phyloP scores from a whole-genome alignment of 2,329 filamentous ascomycete genomes.

The Verticillium dahliae region DNA sequence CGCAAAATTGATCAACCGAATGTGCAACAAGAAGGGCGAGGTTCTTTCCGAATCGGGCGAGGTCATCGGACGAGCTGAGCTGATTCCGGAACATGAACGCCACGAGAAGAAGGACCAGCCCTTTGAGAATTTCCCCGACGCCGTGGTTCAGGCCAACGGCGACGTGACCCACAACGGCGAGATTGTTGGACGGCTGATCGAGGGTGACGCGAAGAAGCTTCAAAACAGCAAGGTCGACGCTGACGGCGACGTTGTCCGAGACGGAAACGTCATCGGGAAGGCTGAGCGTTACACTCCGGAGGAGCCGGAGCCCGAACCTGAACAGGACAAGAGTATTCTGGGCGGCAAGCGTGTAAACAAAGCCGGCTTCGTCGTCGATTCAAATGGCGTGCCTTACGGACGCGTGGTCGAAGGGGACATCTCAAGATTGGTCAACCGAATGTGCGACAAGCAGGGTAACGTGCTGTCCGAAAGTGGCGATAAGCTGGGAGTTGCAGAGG shows the following conservation, averaged over 20 bases:
- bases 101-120: constrained; percentile 33
- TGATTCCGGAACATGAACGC: constrained; percentile 50
- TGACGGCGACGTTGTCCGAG: constrained; percentile 63
- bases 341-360: constrained; percentile 69
- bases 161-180: constrained; percentile 43
- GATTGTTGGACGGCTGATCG: constrained; percentile 53
- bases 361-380: constrained; percentile 55
- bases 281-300: constrained; percentile 61
- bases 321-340: constrained; percentile 52
- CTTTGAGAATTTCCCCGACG: constrained; percentile 26
- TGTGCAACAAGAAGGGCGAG: constrained; percentile 58
- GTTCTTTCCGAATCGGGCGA: constrained; percentile 67
- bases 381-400: constrained; percentile 49
- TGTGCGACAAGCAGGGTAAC: constrained; percentile 66
- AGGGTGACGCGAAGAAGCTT: constrained; percentile 58
- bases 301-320: constrained; percentile 40
- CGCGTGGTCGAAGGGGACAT: constrained; percentile 62
- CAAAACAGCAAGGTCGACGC: constrained; percentile 60
- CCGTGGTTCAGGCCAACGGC: constrained; percentile 44
- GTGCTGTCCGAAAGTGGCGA: constrained; percentile 61
- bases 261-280: constrained; percentile 59
- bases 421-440: constrained; percentile 57
- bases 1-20: constrained; percentile 56
- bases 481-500: too few species aligned
- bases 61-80: constrained; percentile 60